Percentiles rank a stretch among this genome's conserved stretches.
These are phyloP conservation scores for Penicillium sp. DNA, from an alignment of 2,329 filamentous ascomycete species.

Conservation along the genomic window DNA sequence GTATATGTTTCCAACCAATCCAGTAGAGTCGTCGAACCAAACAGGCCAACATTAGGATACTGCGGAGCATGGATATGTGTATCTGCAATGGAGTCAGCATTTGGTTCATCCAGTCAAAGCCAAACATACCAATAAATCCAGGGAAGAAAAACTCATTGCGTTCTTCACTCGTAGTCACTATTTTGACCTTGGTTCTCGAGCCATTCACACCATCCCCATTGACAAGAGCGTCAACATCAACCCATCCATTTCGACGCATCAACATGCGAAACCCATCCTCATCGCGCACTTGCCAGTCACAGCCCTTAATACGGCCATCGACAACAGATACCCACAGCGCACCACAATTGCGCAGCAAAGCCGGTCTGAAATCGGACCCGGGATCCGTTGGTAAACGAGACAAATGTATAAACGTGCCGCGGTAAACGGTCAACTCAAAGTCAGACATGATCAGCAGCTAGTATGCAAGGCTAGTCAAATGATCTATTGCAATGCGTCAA, in stretches of 20 bases:
- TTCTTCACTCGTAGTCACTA: conserved; percentile 38
- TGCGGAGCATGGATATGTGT: conserved; percentile 94
- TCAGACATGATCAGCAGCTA: conserved; percentile 11
- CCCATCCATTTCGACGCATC: conserved; percentile 32
- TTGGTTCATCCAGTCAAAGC: neutral
- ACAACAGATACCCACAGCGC: conserved; percentile 32
- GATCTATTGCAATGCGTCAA: too few species aligned
- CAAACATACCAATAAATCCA: conserved; percentile 42
- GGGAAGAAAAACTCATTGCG: conserved; percentile 45
- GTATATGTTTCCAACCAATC: conserved; percentile 94
- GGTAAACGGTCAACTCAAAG: conserved; percentile 45
- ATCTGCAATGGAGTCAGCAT: conserved; percentile 50
- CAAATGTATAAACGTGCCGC: conserved; percentile 58
- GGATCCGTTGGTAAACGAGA: conserved; percentile 26
- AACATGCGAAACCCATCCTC: conserved; percentile 24
- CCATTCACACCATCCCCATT: conserved; percentile 5
- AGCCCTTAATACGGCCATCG: conserved; percentile 32
- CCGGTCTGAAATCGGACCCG: conserved; percentile 35
- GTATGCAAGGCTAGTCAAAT: too few species aligned
- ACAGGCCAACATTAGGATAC: conserved; percentile 90
- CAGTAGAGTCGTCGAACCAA: conserved; percentile 86
- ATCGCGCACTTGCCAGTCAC: conserved; percentile 29
- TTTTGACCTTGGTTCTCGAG: conserved; percentile 20
- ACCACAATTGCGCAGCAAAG: conserved; percentile 49
- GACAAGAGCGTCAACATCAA: conserved; percentile 17